A percentile compares a stretch with the other conserved stretches of the same genome.
phyloP scores from a whole-genome alignment of 805 yeast genomes.

The Debaryomyces tyrocola region DNA sequence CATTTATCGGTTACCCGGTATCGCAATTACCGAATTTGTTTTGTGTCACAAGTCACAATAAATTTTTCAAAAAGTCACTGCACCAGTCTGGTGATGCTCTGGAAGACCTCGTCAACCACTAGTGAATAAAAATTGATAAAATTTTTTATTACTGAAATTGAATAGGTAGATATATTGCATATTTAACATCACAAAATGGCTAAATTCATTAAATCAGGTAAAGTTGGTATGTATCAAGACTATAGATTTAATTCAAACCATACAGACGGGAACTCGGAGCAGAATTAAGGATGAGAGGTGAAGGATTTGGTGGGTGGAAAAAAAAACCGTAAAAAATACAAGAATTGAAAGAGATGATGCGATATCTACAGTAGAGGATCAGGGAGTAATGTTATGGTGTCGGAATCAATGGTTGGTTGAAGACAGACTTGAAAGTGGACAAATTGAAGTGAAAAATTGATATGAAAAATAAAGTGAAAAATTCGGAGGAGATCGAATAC shows the following conservation, averaged over 20 bases:
- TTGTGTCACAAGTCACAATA: not conserved
- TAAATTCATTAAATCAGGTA: slow-evolving; percentile 99
- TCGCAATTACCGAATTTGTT: not conserved
- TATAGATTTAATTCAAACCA: no score
- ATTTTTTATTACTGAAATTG: slow-evolving; percentile 4
- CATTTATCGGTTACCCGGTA: not conserved
- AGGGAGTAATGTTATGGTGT: no score
- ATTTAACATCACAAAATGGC: slow-evolving; percentile 64
- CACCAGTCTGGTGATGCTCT: slow-evolving; percentile 2
- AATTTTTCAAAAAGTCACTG: slow-evolving; percentile 4
- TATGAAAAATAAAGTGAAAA: not conserved
- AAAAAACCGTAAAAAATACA: no score
- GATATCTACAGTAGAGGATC: no score
- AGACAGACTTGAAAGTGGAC: not conserved
- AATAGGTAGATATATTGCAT: slow-evolving; percentile 3
- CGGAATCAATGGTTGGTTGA: no score
- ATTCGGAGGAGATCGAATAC: not conserved
- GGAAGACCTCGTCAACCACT: not conserved
- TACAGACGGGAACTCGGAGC: no score
- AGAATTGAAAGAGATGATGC: no score
- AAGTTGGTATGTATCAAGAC: slow-evolving; percentile 80
- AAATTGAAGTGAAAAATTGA: not conserved
- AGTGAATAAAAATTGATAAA: slow-evolving; percentile 3
- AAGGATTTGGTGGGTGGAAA: no score
- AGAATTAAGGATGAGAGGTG: no score